These are phyloP conservation scores for Mycena alexandri DNA, from an alignment of 768 basidiomycete species.

Conservation along the genomic window DNA sequence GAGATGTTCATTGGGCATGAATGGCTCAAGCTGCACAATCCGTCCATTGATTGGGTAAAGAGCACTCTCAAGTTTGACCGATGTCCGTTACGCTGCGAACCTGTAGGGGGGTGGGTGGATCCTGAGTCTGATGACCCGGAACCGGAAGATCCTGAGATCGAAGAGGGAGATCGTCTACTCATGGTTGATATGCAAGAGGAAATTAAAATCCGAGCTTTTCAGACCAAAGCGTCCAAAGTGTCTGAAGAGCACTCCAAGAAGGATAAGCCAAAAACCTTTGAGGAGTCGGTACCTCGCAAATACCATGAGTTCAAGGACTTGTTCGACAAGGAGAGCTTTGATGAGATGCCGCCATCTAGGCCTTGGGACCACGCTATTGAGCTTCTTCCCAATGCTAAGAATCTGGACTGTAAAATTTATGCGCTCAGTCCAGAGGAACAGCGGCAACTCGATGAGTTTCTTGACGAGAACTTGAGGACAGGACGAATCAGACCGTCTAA, in stretches of 20 bases:
- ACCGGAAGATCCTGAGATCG: too few relatives aligned
- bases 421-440: too few relatives aligned
- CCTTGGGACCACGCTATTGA: too few relatives aligned
- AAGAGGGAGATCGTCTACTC: too few relatives aligned
- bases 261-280: background rate
- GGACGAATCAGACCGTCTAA: conserved; percentile 3
- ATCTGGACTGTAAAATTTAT: too few relatives aligned
- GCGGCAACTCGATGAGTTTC: conserved; percentile 2
- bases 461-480: conserved; percentile 6
- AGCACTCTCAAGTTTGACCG: background rate
- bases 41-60: conserved; percentile 4
- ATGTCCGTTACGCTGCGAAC: background rate
- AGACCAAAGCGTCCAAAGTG: too few relatives aligned
- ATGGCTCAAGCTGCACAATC: conserved; percentile 9
- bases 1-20: conserved; percentile 4
- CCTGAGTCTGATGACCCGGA: background rate
- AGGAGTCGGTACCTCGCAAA: background rate
- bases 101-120: conserved; percentile 6
- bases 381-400: too few relatives aligned
- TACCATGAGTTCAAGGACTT: too few relatives aligned
- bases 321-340: too few relatives aligned
- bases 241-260: background rate
- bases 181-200: too few relatives aligned
- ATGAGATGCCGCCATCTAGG: too few relatives aligned
- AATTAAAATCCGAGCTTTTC: too few relatives aligned